Evolutionary conservation across 148 eudicot genomes (phyloP).

Genomic region (Rhododendron williamsianum): DNA sequence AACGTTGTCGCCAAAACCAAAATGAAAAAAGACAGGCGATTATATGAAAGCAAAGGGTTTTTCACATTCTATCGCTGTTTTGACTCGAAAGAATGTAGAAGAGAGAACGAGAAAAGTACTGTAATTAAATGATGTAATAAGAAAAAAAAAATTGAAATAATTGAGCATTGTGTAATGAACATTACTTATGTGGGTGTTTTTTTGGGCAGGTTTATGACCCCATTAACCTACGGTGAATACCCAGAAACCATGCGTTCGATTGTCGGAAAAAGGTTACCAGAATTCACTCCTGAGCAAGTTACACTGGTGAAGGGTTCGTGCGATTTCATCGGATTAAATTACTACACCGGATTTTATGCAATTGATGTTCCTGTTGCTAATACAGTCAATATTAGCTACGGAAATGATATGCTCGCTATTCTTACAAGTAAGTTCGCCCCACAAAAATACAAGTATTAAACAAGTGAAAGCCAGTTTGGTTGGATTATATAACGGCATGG

Average conservation of each 20-base stretch:
- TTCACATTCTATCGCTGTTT: too few relatives aligned
- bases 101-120: too few relatives aligned
- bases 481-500: too few relatives aligned
- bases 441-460: not conserved
- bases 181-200: not conserved
- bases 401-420: slow-evolving; percentile 30
- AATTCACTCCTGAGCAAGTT: not conserved
- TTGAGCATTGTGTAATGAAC: too few relatives aligned
- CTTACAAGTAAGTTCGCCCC: slow-evolving; percentile 30
- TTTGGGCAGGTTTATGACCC: not conserved
- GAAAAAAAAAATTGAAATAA: too few relatives aligned
- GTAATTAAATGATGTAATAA: too few relatives aligned
- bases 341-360: slow-evolving; percentile 24
- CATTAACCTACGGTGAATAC: not conserved
- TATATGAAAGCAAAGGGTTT: not conserved
- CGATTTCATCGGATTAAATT: slow-evolving; percentile 9
- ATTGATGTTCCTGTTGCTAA: slow-evolving; percentile 21
- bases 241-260: not conserved
- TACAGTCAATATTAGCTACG: slow-evolving; percentile 26
- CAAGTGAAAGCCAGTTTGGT: too few relatives aligned
- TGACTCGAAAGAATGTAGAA: too few relatives aligned
- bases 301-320: not conserved
- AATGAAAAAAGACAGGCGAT: too few relatives aligned
- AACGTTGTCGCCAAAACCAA: too few relatives aligned
- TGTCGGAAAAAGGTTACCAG: not conserved